Base-by-base conservation (phyloP, 805 yeast genomes). In the Wickerhamomyces subpelliculosus region DNA sequence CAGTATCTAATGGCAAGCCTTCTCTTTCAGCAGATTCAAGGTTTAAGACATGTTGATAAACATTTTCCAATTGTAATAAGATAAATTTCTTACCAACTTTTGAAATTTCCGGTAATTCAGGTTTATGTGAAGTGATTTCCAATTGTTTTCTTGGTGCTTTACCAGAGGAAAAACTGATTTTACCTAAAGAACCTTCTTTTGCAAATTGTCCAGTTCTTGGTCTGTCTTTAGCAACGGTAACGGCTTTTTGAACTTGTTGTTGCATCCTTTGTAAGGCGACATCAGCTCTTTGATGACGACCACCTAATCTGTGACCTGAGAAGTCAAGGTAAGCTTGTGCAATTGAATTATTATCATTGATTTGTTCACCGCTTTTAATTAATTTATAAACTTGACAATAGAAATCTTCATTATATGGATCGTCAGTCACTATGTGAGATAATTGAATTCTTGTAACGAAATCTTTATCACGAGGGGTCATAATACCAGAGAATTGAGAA, bases 391-490 rank as follows among this genome's bases (percentile, higher is more conserved):
- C 96, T 62, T 93, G 97, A 55, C 82, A 86, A 58, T 93, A 93
- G 56, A 90, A 93, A 66, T 93, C 98, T 62, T 93, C 98, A 55
- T 85, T 87, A 61, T 84, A 86, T 12, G 98, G 98, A 62, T 93
- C 97, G 40, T 89, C 97, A 10, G 96, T 84, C 35, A 93, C 96
- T 62, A 93, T 84, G 60, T 89, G 96, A 35, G 96, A 87, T 46
- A 93, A 72, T 63, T 93, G 98, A 56, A 89, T 81, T 58, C 97
- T 75, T 32, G 96, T 87, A 35, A 93, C 90, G 56, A 85, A 88
- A 63, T 90, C 96, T 65, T 89, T 89, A 61, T 93, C 98, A 65
- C 90, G 84, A 41, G 96, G 95, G 52, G 88, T 86, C 98, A 93
- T 93, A 46, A 93, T 77, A 46, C 97, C 97, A 22, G 93, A 84